Evolutionary conservation across 345 rosid species (phyloP).

Genomic region (Murraya koenigii): DNA sequence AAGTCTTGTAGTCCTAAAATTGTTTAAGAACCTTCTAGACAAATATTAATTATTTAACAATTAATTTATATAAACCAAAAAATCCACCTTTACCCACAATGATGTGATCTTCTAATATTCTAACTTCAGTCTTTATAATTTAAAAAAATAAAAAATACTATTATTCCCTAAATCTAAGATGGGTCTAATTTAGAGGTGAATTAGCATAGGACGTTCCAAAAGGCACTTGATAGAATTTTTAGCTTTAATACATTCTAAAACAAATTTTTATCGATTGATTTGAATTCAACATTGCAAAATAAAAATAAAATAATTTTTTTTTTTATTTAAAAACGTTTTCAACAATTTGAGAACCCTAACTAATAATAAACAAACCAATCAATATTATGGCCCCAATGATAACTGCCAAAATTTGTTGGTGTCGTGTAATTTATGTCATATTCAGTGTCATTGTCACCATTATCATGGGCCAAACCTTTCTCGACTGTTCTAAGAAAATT

Average conservation of each 20-base stretch:
- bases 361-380: too few relatives aligned
- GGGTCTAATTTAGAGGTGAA: not conserved
- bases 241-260: not conserved
- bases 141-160: not conserved
- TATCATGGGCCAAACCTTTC: constrained; percentile 9
- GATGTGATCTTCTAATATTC: not conserved
- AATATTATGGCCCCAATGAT: not conserved
- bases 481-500: not conserved
- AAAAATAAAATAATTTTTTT: not conserved
- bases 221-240: too few relatives aligned
- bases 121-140: not conserved
- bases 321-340: not conserved
- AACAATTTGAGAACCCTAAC: not conserved
- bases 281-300: not conserved
- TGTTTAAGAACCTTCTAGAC: not conserved
- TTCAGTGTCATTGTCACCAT: not conserved
- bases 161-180: not conserved
- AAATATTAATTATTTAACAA: not conserved
- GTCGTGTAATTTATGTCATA: not conserved
- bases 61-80: too few relatives aligned
- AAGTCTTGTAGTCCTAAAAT: not conserved
- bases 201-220: too few relatives aligned
- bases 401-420: not conserved
- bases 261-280: not conserved
- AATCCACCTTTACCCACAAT: too few relatives aligned